These are phyloP conservation scores for Trypanosoma avium DNA, from an alignment of 208 protist genomes.

Conservation along the genomic window DNA sequence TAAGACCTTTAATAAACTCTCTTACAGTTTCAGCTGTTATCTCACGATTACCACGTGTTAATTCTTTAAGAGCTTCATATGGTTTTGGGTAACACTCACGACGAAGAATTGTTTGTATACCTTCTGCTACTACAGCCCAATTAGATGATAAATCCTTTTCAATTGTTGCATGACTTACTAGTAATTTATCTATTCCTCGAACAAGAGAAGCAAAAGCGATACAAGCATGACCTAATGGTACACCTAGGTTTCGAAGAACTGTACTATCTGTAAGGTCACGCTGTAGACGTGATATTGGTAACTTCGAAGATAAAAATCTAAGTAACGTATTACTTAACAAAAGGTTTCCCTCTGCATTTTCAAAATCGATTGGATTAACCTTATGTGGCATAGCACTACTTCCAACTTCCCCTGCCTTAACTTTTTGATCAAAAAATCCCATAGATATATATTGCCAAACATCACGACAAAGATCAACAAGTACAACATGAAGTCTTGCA, in stretches of 20 bases:
- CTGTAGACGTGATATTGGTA: conserved; percentile 95
- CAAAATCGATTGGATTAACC: conserved; percentile 98
- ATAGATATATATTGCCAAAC: conserved; percentile 95
- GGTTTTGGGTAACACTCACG: conserved; percentile 90
- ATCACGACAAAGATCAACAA: conserved; percentile 92
- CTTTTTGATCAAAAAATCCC: conserved; percentile 94
- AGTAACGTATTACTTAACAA: conserved; percentile 93
- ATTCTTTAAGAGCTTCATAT: conserved; percentile 93
- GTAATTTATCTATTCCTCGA: conserved; percentile 91
- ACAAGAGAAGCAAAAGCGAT: conserved; percentile 86
- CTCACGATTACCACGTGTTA: conserved; percentile 86
- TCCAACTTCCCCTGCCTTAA: conserved; percentile 92
- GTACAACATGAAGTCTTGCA: conserved; percentile 91
- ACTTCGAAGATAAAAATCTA: conserved; percentile 92
- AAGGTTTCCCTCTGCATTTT: conserved; percentile 97
- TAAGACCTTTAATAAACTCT: conserved; percentile 80
- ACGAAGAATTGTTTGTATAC: conserved; percentile 95
- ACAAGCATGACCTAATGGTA: conserved; percentile 88
- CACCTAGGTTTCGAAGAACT: conserved; percentile 93
- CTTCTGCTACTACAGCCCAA: conserved; percentile 95
- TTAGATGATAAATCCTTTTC: conserved; percentile 85
- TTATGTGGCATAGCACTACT: conserved; percentile 98
- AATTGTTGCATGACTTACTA: conserved; percentile 75
- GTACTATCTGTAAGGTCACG: conserved; percentile 96
- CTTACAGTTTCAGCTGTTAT: conserved; percentile 72